phyloP scores from a whole-genome alignment of 2,329 filamentous ascomycete genomes.

The Fusarium caatingaense region DNA sequence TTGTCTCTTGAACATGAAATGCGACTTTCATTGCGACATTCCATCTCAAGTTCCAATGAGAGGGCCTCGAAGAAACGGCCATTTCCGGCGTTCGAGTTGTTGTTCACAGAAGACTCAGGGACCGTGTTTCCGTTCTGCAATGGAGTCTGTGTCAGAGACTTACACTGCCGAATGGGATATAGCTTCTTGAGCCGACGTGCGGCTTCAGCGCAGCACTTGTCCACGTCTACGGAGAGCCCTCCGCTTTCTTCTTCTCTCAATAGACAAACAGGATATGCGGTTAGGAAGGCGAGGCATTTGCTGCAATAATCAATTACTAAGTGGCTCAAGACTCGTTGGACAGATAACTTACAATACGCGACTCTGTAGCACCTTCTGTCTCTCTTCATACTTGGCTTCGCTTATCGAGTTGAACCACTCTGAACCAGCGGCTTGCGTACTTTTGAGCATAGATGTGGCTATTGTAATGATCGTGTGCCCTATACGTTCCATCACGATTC shows the following conservation, averaged over 20 bases:
- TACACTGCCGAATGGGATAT: too few relatives aligned
- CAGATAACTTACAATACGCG: background rate
- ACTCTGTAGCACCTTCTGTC: background rate
- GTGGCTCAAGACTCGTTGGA: background rate
- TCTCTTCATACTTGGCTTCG: background rate
- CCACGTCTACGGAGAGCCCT: background rate
- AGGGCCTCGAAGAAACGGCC: background rate
- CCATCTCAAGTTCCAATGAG: slow-evolving; percentile 1
- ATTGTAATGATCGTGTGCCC: background rate
- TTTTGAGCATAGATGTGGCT: background rate
- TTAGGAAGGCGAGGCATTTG: background rate
- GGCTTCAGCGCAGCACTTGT: background rate
- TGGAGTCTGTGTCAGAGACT: too few relatives aligned
- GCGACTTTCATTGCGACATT: background rate
- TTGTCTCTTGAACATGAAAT: background rate
- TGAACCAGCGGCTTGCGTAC: background rate
- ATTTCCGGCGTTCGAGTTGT: too few relatives aligned
- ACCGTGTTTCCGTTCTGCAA: rapidly evolving
- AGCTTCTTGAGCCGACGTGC: background rate
- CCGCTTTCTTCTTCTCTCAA: background rate
- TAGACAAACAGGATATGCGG: background rate
- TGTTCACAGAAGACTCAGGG: background rate
- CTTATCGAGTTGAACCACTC: rapidly evolving
- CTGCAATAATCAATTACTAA: background rate
- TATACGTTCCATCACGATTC: slow-evolving; percentile 1